phyloP scores from a whole-genome alignment of 768 basidiomycete genomes.

The Suillus placidus region DNA sequence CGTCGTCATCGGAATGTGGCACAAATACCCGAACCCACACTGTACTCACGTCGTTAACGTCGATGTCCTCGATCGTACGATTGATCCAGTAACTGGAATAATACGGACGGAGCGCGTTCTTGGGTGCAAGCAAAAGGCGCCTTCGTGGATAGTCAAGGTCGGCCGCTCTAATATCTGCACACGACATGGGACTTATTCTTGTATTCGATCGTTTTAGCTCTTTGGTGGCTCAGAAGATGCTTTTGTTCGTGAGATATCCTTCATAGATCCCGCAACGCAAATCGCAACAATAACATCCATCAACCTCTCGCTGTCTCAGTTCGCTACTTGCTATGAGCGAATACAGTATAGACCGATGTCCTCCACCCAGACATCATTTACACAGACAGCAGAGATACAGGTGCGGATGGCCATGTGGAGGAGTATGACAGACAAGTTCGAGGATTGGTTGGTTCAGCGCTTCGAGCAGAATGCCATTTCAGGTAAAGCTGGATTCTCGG shows the following conservation, averaged over 20 bases:
- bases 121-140: conserved; percentile 91
- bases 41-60: conserved; percentile 87
- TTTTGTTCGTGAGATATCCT: conserved; percentile 92
- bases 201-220: conserved; percentile 47
- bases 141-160: conserved; percentile 92
- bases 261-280: conserved; percentile 83
- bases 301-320: conserved; percentile 94
- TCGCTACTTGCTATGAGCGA: conserved; percentile 88
- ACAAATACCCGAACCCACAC: conserved; percentile 94
- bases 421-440: conserved; percentile 78
- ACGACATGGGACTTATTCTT: conserved; percentile 8
- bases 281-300: conserved; percentile 85
- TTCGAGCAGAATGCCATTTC: conserved; percentile 92
- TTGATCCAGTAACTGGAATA: conserved; percentile 83
- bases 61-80: conserved; percentile 82
- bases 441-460: conserved; percentile 83
- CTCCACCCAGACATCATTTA: conserved; percentile 66
- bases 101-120: conserved; percentile 89
- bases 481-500: conserved; percentile 88
- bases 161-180: conserved; percentile 27
- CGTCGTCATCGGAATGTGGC: conserved; percentile 92
- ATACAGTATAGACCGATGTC: conserved; percentile 84
- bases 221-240: conserved; percentile 94
- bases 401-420: conserved; percentile 81
- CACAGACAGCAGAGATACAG: conserved; percentile 92